Base-by-base conservation (phyloP, 257 asterid species). In the Rauvolfia tetraphylla region DNA sequence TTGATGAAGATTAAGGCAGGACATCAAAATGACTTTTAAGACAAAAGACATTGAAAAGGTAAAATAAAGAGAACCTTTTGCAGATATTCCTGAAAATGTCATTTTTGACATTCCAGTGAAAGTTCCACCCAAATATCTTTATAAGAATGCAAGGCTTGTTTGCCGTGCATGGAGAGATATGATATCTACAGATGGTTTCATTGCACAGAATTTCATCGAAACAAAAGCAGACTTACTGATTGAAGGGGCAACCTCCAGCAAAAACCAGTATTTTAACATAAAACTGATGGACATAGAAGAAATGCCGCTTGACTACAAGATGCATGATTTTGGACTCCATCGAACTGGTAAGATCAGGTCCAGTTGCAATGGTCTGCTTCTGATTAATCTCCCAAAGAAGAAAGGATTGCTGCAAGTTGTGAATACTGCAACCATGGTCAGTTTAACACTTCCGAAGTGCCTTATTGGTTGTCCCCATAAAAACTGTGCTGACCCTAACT, bases 351-450 rank as follows among this genome's bases (percentile, higher is more conserved):
- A 34, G 5, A 17, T 48, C 49, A 62, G 76, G 58, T 72, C 78
- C 63, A 77, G 81, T 59, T 81, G 79, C 27, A 71, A 77, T 8
- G 84, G 81, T 41, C 77, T 81, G 36, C 46, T 77, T 51, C 67
- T 81, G 49, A 68, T 77, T 42, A 46, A 61, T 73, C 51, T 61
- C 59, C 72, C 66, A 39, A 20, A 41, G 39, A 1, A 29, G 3
- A 0, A 4, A 51, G 44, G 66, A 17, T 54, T 14, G 49, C 69
- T 77, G 71, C 81, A 58, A 77, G 72, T 72, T 3, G 31, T 39
- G 73, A 81, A 72, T 48, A 68, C 59, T 67, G 13, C 68, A 1
- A 79, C 78, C 29, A 44, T 1, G 48, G 51, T 51, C 27, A 46
- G 75, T 15, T 22, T 73, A 56, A 65, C 72, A 20, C 23, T 76